phyloP scores from a whole-genome alignment of 106 monocot species.

The Phalaenopsis aphrodite region DNA sequence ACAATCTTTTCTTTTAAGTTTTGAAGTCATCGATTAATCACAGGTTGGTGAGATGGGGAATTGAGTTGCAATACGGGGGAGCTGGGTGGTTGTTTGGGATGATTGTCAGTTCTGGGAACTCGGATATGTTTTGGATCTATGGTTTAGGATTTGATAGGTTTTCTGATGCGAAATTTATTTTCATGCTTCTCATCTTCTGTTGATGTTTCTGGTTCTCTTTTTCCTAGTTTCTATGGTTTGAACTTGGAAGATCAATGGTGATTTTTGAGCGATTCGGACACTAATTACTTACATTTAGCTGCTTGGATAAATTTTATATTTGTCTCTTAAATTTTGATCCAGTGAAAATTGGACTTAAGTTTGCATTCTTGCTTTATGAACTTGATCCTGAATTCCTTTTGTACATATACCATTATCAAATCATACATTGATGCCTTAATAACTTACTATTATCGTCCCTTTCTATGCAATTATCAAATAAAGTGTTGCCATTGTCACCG shows the following conservation, averaged over 20 bases:
- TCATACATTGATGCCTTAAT: neutral
- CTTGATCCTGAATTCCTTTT: neutral
- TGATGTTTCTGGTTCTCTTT: neutral
- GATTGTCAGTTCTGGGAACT: neutral
- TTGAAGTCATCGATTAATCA: neutral
- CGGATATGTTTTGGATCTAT: neutral
- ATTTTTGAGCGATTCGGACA: neutral
- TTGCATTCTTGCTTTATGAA: neutral
- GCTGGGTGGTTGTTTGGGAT: neutral
- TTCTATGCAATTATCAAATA: too few relatives aligned
- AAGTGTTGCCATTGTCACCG: too few relatives aligned
- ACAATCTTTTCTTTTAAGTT: neutral
- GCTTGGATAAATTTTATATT: neutral
- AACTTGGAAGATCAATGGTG: neutral
- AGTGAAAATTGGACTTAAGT: neutral
- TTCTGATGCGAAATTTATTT: neutral
- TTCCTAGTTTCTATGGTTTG: neutral
- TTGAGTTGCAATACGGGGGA: neutral
- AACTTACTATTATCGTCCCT: neutral
- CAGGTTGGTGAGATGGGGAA: neutral
- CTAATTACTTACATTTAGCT: neutral
- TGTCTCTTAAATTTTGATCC: neutral
- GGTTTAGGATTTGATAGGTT: neutral
- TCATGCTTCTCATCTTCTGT: neutral
- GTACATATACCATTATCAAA: neutral